These are phyloP conservation scores for Stachybotrys chlorohalonatus DNA, from an alignment of 2,329 filamentous ascomycete genomes.

Conservation along the genomic window DNA sequence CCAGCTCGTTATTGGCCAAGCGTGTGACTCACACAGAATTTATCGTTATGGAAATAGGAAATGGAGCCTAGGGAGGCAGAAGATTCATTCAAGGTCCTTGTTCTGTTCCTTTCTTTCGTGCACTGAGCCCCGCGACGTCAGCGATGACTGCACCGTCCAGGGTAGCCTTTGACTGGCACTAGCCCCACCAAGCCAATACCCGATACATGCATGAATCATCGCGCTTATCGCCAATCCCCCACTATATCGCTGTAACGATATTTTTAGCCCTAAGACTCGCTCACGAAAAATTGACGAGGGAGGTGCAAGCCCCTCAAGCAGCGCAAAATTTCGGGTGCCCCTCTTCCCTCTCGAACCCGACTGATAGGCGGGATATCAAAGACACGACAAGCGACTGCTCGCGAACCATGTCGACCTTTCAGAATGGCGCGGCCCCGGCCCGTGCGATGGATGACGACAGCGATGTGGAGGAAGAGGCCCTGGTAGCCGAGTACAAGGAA, in stretches of 20 bases:
- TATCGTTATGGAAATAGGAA: background rate
- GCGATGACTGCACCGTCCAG: slow-evolving; percentile 1
- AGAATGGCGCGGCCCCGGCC: slow-evolving; percentile 51
- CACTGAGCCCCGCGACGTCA: background rate
- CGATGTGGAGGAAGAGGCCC: slow-evolving; percentile 90
- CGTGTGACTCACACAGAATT: background rate
- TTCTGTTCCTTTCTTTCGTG: background rate
- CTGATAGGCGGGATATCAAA: slow-evolving; percentile 12
- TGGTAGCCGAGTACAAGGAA: slow-evolving; percentile 93
- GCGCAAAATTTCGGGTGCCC: slow-evolving; percentile 26
- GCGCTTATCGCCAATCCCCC: slow-evolving; percentile 2
- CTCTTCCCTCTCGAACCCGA: slow-evolving; percentile 17
- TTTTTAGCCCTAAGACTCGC: slow-evolving; percentile 27
- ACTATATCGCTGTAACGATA: slow-evolving; percentile 17
- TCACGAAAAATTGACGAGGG: slow-evolving; percentile 24
- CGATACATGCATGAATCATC: slow-evolving; percentile 13
- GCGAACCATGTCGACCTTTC: slow-evolving; percentile 48
- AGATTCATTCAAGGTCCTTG: background rate
- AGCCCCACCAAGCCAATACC: slow-evolving; percentile 9
- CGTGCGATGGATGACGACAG: slow-evolving; percentile 69
- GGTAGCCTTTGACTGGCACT: background rate
- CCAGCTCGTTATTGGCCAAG: background rate
- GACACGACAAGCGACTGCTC: slow-evolving; percentile 16
- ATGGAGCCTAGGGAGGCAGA: background rate
- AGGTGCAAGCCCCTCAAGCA: slow-evolving; percentile 15